A percentile compares a stretch with the other conserved stretches of the same genome.
Evolutionary conservation across 805 yeast species (phyloP).

Genomic region (Jamesozyma gamospora): DNA sequence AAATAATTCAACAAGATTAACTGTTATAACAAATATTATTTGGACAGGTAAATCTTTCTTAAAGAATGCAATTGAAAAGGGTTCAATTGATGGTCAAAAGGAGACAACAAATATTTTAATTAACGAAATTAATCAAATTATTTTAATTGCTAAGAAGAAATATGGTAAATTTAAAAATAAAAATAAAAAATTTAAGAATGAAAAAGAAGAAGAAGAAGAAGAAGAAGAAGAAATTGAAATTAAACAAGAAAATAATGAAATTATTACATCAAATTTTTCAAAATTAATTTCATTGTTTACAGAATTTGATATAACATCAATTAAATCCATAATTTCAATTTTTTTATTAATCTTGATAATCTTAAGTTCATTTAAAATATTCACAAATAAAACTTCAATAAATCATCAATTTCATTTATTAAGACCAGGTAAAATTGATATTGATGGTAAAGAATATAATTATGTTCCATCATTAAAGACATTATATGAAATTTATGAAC

Average conservation of each 20-base stretch:
- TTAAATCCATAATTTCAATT: conserved; percentile 6
- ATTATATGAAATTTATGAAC: conserved; percentile 23
- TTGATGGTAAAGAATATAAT: conserved; percentile 31
- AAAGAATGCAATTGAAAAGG: conserved; percentile 66
- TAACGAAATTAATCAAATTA: conserved; percentile 30
- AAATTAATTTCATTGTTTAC: conserved; percentile 2
- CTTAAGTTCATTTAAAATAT: conserved; percentile 6
- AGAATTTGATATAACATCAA: conserved; percentile 15
- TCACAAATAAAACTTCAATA: no score
- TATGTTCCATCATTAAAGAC: conserved; percentile 35
- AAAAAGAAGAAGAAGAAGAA: conserved; percentile 4
- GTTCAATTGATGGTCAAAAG: conserved; percentile 66
- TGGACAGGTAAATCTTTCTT: conserved; percentile 76
- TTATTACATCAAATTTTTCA: no score
- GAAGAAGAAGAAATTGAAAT: conserved; percentile 7
- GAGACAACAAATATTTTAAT: conserved; percentile 41
- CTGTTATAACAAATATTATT: conserved; percentile 46
- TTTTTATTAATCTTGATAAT: conserved; percentile 5
- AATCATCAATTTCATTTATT: conserved; percentile 10
- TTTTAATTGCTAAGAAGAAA: conserved; percentile 15
- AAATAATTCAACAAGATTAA: conserved; percentile 42
- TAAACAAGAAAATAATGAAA: no score
- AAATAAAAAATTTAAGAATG: neutral
- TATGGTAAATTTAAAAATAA: conserved; percentile 6
- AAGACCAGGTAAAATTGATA: conserved; percentile 20